A percentile compares a stretch with the other conserved stretches of the same genome.
Evolutionary conservation across 768 basidiomycete genomes (phyloP).

Genomic region (Lactarius evosmus): DNA sequence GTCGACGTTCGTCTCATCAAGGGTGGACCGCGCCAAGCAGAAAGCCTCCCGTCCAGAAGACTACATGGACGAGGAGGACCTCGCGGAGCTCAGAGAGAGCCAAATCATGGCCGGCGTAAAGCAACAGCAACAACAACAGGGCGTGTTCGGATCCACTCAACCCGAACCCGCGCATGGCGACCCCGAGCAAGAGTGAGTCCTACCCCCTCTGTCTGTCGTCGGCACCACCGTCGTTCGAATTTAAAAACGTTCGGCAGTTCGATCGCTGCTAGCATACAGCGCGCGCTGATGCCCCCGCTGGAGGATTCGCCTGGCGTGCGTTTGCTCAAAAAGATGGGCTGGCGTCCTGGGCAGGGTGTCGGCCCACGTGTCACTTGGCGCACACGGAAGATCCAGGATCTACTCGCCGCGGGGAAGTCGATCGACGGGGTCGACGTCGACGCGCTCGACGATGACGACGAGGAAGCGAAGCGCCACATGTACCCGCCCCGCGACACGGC

Average conservation of each 20-base stretch:
- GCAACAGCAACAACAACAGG: constrained; percentile 71
- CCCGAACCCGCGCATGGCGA: constrained; percentile 48
- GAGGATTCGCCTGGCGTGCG: constrained; percentile 80
- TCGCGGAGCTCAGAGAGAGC: constrained; percentile 74
- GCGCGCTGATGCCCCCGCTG: constrained; percentile 67
- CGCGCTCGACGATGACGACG: constrained; percentile 56
- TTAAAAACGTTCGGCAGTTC: constrained; percentile 42
- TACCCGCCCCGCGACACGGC: constrained; percentile 83
- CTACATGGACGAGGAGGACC: constrained; percentile 99
- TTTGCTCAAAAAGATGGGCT: constrained; percentile 93
- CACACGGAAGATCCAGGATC: constrained; percentile 70
- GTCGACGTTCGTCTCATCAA: constrained; percentile 87
- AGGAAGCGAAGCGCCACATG: constrained; percentile 81
- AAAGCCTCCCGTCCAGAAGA: constrained; percentile 73
- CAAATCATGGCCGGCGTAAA: constrained; percentile 60
- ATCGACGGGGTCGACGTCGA: constrained; percentile 36
- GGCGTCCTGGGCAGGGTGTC: constrained; percentile 89
- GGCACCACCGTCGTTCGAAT: not conserved
- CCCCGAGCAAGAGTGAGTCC: constrained; percentile 50
- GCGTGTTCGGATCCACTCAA: constrained; percentile 61
- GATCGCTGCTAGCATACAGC: constrained; percentile 57
- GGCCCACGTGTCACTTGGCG: constrained; percentile 83
- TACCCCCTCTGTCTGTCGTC: not conserved
- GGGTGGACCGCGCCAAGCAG: constrained; percentile 66
- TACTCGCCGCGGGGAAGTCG: constrained; percentile 40